A percentile compares a stretch with the other conserved stretches of the same genome.
Evolutionary conservation across 805 yeast genomes (phyloP).

Genomic region (Candida tallmaniae): DNA sequence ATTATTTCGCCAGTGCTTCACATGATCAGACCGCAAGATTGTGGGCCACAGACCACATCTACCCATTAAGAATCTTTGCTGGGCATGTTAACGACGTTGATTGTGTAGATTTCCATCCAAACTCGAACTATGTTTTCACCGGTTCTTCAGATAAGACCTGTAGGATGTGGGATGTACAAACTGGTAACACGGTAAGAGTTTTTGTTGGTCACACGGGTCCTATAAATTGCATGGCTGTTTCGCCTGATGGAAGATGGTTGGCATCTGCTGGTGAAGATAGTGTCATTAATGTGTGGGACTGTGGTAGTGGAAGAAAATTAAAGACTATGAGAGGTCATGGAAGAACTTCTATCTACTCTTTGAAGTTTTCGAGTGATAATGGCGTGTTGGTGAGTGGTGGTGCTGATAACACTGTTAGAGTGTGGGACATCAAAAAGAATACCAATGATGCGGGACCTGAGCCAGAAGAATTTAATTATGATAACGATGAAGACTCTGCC

Average conservation of each 20-base stretch:
- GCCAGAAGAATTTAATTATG: slow-evolving; percentile 58
- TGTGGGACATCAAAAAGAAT: slow-evolving; percentile 90
- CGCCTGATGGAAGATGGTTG: slow-evolving; percentile 96
- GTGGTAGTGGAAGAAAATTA: slow-evolving; percentile 82
- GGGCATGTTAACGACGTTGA: slow-evolving; percentile 98
- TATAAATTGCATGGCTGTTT: slow-evolving; percentile 76
- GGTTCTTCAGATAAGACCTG: slow-evolving; percentile 95
- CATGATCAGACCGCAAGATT: slow-evolving; percentile 96
- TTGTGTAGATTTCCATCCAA: slow-evolving; percentile 92
- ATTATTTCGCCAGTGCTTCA: slow-evolving; percentile 96
- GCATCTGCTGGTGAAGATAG: slow-evolving; percentile 95
- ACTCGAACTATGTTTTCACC: slow-evolving; percentile 88
- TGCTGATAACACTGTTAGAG: slow-evolving; percentile 87
- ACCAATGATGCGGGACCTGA: slow-evolving; percentile 74
- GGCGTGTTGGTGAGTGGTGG: slow-evolving; percentile 87
- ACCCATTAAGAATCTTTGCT: slow-evolving; percentile 92
- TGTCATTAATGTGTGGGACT: slow-evolving; percentile 87
- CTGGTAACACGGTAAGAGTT: slow-evolving; percentile 85
- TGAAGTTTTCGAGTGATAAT: slow-evolving; percentile 84
- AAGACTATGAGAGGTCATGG: slow-evolving; percentile 97
- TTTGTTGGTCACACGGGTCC: slow-evolving; percentile 94
- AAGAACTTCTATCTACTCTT: slow-evolving; percentile 74
- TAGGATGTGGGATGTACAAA: slow-evolving; percentile 95
- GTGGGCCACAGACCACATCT: slow-evolving; percentile 98
- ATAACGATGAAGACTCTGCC: slow-evolving; percentile 8